These are phyloP conservation scores for Mucor racemosus DNA, from an alignment of 371 early-diverging fungal species.

Conservation along the genomic window DNA sequence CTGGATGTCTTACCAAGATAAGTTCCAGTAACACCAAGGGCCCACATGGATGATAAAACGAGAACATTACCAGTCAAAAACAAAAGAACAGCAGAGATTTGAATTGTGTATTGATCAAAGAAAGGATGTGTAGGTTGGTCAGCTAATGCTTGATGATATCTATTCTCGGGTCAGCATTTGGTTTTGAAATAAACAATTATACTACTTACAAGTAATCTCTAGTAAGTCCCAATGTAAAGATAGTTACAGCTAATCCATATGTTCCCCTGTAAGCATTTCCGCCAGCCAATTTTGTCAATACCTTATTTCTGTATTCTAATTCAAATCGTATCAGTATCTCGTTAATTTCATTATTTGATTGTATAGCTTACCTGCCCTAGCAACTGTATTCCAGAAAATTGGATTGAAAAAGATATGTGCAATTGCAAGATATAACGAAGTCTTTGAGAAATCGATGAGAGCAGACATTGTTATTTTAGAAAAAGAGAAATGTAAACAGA, in stretches of 20 bases:
- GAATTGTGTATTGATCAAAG: constrained; percentile 53
- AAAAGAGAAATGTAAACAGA: constrained; percentile 3
- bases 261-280: constrained; percentile 75
- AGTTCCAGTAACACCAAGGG: constrained; percentile 89
- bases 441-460: constrained; percentile 64
- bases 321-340: background rate
- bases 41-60: constrained; percentile 87
- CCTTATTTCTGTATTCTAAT: constrained; percentile 75
- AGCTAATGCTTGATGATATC: constrained; percentile 71
- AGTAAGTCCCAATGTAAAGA: constrained; percentile 81
- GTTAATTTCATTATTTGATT: background rate
- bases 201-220: constrained; percentile 79
- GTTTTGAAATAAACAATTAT: background rate
- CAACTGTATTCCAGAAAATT: constrained; percentile 89
- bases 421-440: constrained; percentile 70
- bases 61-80: constrained; percentile 74
- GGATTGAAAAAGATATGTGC: constrained; percentile 88
- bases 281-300: constrained; percentile 74
- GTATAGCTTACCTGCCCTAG: constrained; percentile 65
- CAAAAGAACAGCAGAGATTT: constrained; percentile 55
- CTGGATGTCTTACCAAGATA: constrained; percentile 69
- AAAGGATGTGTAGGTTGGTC: constrained; percentile 65
- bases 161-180: constrained; percentile 17
- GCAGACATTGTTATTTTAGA: constrained; percentile 17
- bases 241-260: constrained; percentile 79